Conservation (phyloP, 805 yeast genomes). For the Komagataella populi region DNA sequence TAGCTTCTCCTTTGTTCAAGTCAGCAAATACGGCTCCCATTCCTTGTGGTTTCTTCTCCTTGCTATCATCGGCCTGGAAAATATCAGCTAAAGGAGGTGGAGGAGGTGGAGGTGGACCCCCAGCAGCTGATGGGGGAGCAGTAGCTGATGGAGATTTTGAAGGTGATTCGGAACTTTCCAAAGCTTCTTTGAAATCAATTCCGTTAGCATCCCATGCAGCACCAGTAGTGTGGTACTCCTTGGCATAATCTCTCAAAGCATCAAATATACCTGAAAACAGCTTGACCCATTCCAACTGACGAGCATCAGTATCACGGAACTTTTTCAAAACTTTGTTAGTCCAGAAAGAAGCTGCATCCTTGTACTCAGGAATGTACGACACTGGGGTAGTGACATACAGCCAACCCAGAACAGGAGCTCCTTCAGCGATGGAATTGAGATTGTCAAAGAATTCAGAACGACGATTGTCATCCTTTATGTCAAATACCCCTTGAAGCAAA, state of each 20-base stretch:
- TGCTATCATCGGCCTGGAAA: slow-evolving; percentile 27
- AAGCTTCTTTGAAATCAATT: slow-evolving; percentile 48
- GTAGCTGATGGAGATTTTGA: slow-evolving; percentile 17
- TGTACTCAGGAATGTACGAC: slow-evolving; percentile 64
- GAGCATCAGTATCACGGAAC: slow-evolving; percentile 54
- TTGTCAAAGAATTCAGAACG: slow-evolving; percentile 51
- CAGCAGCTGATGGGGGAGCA: slow-evolving; percentile 21
- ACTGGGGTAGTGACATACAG: slow-evolving; percentile 65
- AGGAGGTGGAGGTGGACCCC: slow-evolving; percentile 80
- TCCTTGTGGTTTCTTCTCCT: slow-evolving; percentile 7
- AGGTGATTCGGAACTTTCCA: slow-evolving; percentile 14
- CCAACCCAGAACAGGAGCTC: slow-evolving; percentile 89
- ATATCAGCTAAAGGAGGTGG: slow-evolving; percentile 75
- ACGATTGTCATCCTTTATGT: slow-evolving; percentile 65
- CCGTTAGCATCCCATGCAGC: slow-evolving; percentile 54
- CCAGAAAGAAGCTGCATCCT: slow-evolving; percentile 91
- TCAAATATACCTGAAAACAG: slow-evolving; percentile 49
- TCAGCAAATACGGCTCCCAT: slow-evolving; percentile 88
- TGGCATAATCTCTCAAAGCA: slow-evolving; percentile 58
- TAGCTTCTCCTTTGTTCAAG: slow-evolving; percentile 69
- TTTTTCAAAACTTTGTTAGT: slow-evolving; percentile 83
- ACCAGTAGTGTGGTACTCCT: slow-evolving; percentile 76
- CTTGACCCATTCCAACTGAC: slow-evolving; percentile 75
- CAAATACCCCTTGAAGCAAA: slow-evolving; percentile 40
- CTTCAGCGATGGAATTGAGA: slow-evolving; percentile 78